Conservation (phyloP, 495 filamentous ascomycete species). For the Penicillium steckii region DNA sequence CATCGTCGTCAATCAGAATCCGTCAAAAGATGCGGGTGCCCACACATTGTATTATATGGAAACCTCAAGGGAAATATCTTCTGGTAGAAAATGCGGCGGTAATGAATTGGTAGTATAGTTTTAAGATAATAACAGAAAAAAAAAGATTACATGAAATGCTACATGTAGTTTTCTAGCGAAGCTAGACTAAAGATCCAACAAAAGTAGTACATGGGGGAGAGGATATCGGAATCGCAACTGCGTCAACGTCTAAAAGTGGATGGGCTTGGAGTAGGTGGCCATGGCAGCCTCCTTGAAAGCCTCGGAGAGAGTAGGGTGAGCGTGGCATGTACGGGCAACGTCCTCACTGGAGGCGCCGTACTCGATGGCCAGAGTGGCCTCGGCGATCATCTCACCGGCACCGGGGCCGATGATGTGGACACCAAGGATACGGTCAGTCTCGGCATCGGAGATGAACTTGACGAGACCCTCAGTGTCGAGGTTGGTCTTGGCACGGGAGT, state of each 20-base stretch:
- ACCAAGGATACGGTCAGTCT: conserved; percentile 93
- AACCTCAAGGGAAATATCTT: no score
- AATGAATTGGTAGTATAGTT: neutral
- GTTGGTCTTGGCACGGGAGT: conserved; percentile 98
- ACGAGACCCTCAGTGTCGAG: conserved; percentile 94
- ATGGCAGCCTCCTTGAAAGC: conserved; percentile 99
- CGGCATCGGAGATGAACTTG: conserved; percentile 94
- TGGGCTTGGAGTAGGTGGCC: conserved; percentile 94
- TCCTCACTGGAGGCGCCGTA: conserved; percentile 96
- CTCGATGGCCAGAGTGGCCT: conserved; percentile 92
- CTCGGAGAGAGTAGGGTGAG: conserved; percentile 93
- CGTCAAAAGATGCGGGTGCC: no score
- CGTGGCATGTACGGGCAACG: conserved; percentile 92
- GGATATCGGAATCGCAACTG: conserved; percentile 25
- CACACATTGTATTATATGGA: no score
- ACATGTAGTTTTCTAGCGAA: conserved; percentile 44
- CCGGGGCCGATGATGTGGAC: conserved; percentile 95
- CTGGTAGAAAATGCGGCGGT: neutral
- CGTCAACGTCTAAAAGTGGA: conserved; percentile 73
- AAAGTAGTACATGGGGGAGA: conserved; percentile 36
- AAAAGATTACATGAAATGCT: conserved; percentile 46
- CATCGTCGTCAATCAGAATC: no score
- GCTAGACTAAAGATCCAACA: conserved; percentile 38
- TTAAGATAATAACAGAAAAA: conserved; percentile 14
- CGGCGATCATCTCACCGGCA: conserved; percentile 99